These are phyloP conservation scores for Yarrowia hollandica DNA, from an alignment of 805 yeast species.

Conservation along the genomic window DNA sequence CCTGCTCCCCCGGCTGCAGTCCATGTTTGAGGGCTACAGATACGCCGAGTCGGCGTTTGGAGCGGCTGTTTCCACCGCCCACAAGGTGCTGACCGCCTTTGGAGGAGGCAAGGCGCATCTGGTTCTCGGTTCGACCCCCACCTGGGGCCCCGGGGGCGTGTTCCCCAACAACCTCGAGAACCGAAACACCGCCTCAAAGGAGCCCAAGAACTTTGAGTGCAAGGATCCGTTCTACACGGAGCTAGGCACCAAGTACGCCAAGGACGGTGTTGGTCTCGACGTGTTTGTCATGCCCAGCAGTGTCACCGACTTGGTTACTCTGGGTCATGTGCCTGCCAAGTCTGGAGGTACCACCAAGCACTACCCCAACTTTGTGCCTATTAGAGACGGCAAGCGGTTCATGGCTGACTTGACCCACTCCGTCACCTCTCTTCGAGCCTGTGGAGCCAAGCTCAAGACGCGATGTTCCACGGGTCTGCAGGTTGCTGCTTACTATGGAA, in stretches of 20 bases:
- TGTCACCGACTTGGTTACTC: slow-evolving; percentile 69
- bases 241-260: slow-evolving; percentile 57
- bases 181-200: slow-evolving; percentile 43
- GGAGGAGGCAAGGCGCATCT: slow-evolving; percentile 79
- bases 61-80: slow-evolving; percentile 70
- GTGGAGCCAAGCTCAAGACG: slow-evolving; percentile 77
- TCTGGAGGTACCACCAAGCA: slow-evolving; percentile 71
- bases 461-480: slow-evolving; percentile 88
- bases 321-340: slow-evolving; percentile 59
- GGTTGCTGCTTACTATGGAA: slow-evolving; percentile 72
- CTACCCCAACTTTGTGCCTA: slow-evolving; percentile 66
- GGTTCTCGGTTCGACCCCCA: slow-evolving; percentile 67
- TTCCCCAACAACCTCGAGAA: slow-evolving; percentile 25
- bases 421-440: slow-evolving; percentile 52
- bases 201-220: slow-evolving; percentile 56
- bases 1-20: slow-evolving; percentile 63
- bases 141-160: slow-evolving; percentile 58
- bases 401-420: slow-evolving; percentile 59
- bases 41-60: slow-evolving; percentile 72
- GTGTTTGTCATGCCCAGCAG: slow-evolving; percentile 66
- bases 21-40: slow-evolving; percentile 44
- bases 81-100: slow-evolving; percentile 52
- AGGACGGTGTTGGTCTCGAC: slow-evolving; percentile 69
- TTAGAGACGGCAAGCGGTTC: slow-evolving; percentile 67
- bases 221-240: slow-evolving; percentile 62